Percentiles rank a stretch among this genome's conserved stretches.
These are phyloP conservation scores for Fusarium albidum DNA, from an alignment of 2,329 filamentous ascomycete genomes.

Conservation along the genomic window DNA sequence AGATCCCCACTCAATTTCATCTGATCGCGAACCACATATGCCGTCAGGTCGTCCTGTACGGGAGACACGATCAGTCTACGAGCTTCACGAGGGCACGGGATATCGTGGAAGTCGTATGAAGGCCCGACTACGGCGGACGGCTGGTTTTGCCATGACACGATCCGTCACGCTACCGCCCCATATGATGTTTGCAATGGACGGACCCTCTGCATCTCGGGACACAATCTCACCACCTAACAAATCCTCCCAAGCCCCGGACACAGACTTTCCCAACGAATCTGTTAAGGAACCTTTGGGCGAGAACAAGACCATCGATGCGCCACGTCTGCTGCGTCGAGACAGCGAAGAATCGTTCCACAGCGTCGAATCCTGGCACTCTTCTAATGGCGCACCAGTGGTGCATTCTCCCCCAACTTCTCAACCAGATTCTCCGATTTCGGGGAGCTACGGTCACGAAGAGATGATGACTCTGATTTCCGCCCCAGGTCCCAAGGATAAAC, in stretches of 20 bases:
- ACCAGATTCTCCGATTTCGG: slow-evolving; percentile 47
- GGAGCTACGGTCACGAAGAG: slow-evolving; percentile 10
- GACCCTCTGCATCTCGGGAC: slow-evolving; percentile 42
- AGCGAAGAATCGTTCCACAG: slow-evolving; percentile 63
- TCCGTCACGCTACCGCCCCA: slow-evolving; percentile 43
- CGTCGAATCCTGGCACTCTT: slow-evolving; percentile 61
- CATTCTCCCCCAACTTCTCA: slow-evolving; percentile 55
- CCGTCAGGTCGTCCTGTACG: slow-evolving; percentile 17
- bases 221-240: slow-evolving; percentile 1
- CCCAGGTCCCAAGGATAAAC: slow-evolving; percentile 8
- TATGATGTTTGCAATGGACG: slow-evolving; percentile 31
- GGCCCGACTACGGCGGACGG: slow-evolving; percentile 42
- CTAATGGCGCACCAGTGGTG: slow-evolving; percentile 41
- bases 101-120: slow-evolving; percentile 39
- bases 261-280: neutral
- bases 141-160: slow-evolving; percentile 41
- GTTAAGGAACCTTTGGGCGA: neutral
- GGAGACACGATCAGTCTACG: slow-evolving; percentile 23
- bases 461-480: slow-evolving; percentile 1
- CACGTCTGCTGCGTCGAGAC: slow-evolving; percentile 22
- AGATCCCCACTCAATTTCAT: neutral
- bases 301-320: slow-evolving; percentile 3
- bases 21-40: slow-evolving; percentile 14
- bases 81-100: slow-evolving; percentile 46
- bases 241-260: slow-evolving; percentile 7